Evolutionary conservation across 2,329 filamentous ascomycete species (phyloP), one percentile per base, ranked within the genome.

Genomic region (Xylaria sp.): DNA sequence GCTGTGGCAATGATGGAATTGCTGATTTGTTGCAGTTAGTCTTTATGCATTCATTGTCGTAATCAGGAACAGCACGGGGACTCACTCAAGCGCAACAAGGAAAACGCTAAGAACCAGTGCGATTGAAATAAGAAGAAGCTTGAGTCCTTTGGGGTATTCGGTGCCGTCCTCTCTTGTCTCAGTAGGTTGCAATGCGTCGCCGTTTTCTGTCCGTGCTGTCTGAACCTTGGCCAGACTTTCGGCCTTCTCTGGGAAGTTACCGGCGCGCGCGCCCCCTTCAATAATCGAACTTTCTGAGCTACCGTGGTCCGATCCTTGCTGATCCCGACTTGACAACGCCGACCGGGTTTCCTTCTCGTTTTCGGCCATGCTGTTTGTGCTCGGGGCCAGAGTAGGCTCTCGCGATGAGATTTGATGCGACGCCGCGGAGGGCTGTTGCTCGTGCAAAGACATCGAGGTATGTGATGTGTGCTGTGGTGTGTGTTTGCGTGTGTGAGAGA

Each of bases 31-130:
- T 66, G 60, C 67, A 60, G 61, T 78, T 70, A 68, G 65, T 50
- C 43, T 48, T 34, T 52, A 58, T 64, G 18, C 28, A 8, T 32
- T 8, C 28, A 8, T 32, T 8, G 10, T 28, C 32, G 28, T 12
- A 4, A 12, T 41, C 3, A 34, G 4, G 23, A 15, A 55, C 45
- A 6, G 18, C 9, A 23, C 20, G 5, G 71, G 66, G 53, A 76
- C 76, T 66, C 68, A 78, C 80, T 82, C 76, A 15, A 84, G 74
- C 3, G 81, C 81, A 75, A 83, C 80, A 45, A 83, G 76, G 65
- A 84, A 83, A 8, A 84, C 81, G 48, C 78, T 80, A 23, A 84
- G 72, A 66, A 81, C 83, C 64, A 84, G 70, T 1, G 82, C 82
- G 5, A 83, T 72, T n/a, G 77, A 77, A 66, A 84, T 83, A 9